Evolutionary conservation across 129 eudicot species (phyloP), one percentile per base, ranked within the genome.

Genomic region (Flaveria robusta): DNA sequence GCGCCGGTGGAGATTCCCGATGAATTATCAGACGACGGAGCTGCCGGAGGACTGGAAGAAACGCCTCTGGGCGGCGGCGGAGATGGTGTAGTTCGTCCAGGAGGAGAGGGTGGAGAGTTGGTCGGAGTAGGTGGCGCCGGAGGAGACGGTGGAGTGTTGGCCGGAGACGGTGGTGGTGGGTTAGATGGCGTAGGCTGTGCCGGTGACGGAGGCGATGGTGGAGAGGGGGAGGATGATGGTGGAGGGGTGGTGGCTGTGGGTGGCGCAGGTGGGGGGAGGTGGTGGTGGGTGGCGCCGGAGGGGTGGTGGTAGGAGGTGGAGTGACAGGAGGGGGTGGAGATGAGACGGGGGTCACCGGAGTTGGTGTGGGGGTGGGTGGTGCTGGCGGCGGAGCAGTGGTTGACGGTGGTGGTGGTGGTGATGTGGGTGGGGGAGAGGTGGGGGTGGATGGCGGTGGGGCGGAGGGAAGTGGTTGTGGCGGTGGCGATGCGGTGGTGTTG

Each of bases 31-130:
- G 77, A 47, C 60, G 77, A 62, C 27, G 81, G 81, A 70, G 76
- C 50, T 2, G 78, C 41, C 19, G 84, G 79, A 34, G 79, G 81
- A 29, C 16, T 31, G 10, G 65, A 59, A 7, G 77, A 49, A 2
- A 55, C 79, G 26, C 75, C 74, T 39, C 79, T 45, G 15, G 83
- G 79, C 0, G 83, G 83, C 64, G 83, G 79, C 20, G 83, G 83
- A 27, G 83, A 45, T 0, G 83, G 43, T 29, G 83, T 14, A 9
- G 15, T 80, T 73, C 62, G 39, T 56, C 83, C 83, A 29, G 83
- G 69, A 13, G 83, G 73, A n/a, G 83, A 31, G 20, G 82, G 77
- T n/a, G 77, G 72, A 23, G 50, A 59, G 43, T 78, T 60, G 37
- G 70, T 70, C 2, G 83, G 58, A 47, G 83, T 14, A 9, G 15